A percentile compares a stretch with the other conserved stretches of the same genome.
Evolutionary conservation across 306 rosid genomes (phyloP).

Genomic region (Gillenia trifoliata): DNA sequence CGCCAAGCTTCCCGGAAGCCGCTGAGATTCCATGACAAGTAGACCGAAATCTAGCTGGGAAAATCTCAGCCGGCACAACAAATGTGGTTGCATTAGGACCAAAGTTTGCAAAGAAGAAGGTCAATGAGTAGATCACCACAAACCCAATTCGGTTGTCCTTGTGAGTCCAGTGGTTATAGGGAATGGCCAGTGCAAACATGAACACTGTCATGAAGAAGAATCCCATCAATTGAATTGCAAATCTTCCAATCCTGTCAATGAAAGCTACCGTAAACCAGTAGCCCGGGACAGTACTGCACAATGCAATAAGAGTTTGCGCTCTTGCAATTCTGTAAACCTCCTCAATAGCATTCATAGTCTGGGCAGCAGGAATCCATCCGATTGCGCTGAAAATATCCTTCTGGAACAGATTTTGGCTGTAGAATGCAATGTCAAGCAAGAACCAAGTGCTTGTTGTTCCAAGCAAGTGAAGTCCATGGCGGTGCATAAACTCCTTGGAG

Average conservation of each 20-base stretch:
- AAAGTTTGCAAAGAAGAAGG: constrained; percentile 73
- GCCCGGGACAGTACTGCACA: constrained; percentile 77
- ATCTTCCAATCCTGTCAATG: constrained; percentile 67
- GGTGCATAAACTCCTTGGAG: constrained; percentile 46
- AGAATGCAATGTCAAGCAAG: constrained; percentile 65
- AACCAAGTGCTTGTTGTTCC: constrained; percentile 75
- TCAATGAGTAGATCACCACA: constrained; percentile 48
- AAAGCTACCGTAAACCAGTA: constrained; percentile 72
- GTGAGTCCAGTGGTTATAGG: constrained; percentile 64
- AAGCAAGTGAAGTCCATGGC: constrained; percentile 64
- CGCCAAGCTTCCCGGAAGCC: constrained; percentile 67
- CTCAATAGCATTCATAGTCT: constrained; percentile 59
- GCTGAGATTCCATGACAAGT: constrained; percentile 82
- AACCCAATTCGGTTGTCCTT: constrained; percentile 54
- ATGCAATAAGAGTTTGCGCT: constrained; percentile 74
- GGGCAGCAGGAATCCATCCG: constrained; percentile 71
- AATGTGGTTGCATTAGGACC: constrained; percentile 84
- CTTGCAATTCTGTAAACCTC: constrained; percentile 57
- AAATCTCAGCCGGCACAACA: constrained; percentile 76
- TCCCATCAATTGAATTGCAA: constrained; percentile 64
- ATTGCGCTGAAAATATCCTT: constrained; percentile 69
- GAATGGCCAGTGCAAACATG: constrained; percentile 74
- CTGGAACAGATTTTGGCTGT: constrained; percentile 70
- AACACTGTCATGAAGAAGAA: constrained; percentile 82
- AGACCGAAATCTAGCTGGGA: constrained; percentile 63